Evolutionary conservation across 2,329 filamentous ascomycete species (phyloP), one percentile per base, ranked within the genome.

Genomic region (Sporothrix mexicana): DNA sequence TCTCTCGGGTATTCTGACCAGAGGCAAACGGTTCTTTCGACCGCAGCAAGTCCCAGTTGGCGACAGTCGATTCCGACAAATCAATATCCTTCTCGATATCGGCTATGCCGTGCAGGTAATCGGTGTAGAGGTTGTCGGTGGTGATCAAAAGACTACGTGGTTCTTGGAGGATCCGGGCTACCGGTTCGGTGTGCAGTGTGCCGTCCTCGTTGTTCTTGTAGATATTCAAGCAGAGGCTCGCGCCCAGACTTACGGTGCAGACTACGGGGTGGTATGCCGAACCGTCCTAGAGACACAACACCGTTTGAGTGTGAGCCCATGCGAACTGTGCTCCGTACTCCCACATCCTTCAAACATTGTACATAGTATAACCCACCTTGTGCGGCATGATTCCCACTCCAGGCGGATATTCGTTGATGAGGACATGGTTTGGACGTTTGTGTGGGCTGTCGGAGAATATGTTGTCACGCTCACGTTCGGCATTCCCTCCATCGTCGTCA

Each of bases 341-440:
- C 61, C 20, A 66, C 23, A 13, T 45, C n/a, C 3, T 36, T 41
- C 57, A n/a, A 25, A 9, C 23, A 12, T n/a, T 53, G 47, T 25
- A 7, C 30, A 36, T 6, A 36, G 30, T 10, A 41, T 30, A 67
- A 64, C 66, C 23, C 75, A 80, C 79, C 84, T 98, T 96, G 80
- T 98, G 95, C 64, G 95, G 91, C 93, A 98, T 97, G 76, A 98
- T 98, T n/a, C 95, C 95, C 75, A 97, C 89, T 1, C 93, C 93
- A 0, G 93, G 90, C 1, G 87, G 86, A 80, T 98, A 99, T 80
- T 98, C 95, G 79, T 99, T 99, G 77, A 98, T 90, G 51, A 98
- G 85, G 62, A 97, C 93, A 82, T 98, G 96, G 78, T 98, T 99
- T 2, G 95, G 93, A 3, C 84, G 85, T 20, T 84, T 78, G 79